phyloP scores from a whole-genome alignment of 345 rosid genomes.

The Erucastrum elatum region DNA sequence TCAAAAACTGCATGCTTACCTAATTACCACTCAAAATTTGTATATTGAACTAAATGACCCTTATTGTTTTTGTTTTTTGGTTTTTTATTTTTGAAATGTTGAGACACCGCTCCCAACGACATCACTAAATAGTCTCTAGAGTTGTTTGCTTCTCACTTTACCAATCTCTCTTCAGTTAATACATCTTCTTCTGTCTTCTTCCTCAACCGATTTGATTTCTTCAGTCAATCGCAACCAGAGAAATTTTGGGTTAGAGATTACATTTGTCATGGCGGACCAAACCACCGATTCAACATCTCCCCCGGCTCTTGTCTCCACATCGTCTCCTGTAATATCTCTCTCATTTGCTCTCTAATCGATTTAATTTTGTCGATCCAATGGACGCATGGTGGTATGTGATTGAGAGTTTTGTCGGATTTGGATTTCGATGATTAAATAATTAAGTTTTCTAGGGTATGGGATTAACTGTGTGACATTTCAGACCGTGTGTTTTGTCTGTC shows the following conservation, averaged over 20 bases:
- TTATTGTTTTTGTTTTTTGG: background rate
- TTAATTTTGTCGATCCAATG: background rate
- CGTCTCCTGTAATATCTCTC: slow-evolving; percentile 46
- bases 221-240: background rate
- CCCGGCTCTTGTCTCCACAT: slow-evolving; percentile 40
- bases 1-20: too few relatives aligned
- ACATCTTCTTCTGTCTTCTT: background rate
- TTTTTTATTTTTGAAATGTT: slow-evolving; percentile 9
- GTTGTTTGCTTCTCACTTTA: slow-evolving; percentile 34
- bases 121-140: slow-evolving; percentile 22
- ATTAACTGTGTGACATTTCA: background rate
- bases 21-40: too few relatives aligned
- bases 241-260: background rate
- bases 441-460: slow-evolving; percentile 1
- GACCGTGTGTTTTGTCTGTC: slow-evolving; percentile 21
- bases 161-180: slow-evolving; percentile 17
- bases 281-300: slow-evolving; percentile 52
- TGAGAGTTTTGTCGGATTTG: slow-evolving; percentile 8
- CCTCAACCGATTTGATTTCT: background rate
- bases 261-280: slow-evolving; percentile 52
- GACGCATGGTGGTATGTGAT: background rate
- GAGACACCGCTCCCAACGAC: slow-evolving; percentile 26
- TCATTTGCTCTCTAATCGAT: slow-evolving; percentile 21
- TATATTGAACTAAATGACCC: too few relatives aligned
- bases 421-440: background rate